These are phyloP conservation scores for Camptophora hylomeconis DNA, from an alignment of 2,329 filamentous ascomycete genomes.

Conservation along the genomic window DNA sequence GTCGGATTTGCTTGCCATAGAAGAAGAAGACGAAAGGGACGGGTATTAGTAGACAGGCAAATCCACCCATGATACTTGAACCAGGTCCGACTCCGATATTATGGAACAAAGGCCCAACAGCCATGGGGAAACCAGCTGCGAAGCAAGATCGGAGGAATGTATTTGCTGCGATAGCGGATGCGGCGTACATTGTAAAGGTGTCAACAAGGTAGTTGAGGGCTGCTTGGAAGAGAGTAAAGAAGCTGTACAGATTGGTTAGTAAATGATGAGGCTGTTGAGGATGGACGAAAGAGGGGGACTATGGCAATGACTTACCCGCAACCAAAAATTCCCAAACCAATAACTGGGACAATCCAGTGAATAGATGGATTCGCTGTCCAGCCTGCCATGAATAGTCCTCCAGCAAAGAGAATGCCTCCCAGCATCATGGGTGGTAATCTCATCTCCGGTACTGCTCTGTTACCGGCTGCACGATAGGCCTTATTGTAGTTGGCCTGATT, in stretches of 20 bases:
- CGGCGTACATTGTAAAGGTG: conserved; percentile 30
- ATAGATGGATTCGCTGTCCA: conserved; percentile 38
- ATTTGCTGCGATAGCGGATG: conserved; percentile 31
- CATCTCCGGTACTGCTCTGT: conserved; percentile 29
- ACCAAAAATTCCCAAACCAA: conserved; percentile 25
- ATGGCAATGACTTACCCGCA: no score
- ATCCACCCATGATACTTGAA: conserved; percentile 32
- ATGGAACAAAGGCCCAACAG: conserved; percentile 33
- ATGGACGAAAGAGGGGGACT: no score
- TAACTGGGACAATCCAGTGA: conserved; percentile 26
- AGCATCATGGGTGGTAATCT: conserved; percentile 39
- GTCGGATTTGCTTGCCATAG: conserved; percentile 27
- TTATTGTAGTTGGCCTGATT: conserved; percentile 25
- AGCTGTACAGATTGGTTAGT: no score
- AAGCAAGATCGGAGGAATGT: conserved; percentile 34
- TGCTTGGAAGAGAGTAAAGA: conserved; percentile 29
- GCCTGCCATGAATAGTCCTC: conserved; percentile 47
- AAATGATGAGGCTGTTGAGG: no score
- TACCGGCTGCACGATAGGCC: conserved; percentile 10
- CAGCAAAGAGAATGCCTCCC: conserved; percentile 38
- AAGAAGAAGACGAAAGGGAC: conserved; percentile 33
- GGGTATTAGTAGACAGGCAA: conserved; percentile 31
- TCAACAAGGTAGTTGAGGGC: conserved; percentile 32
- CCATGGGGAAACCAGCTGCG: conserved; percentile 35
- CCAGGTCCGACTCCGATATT: conserved; percentile 36